Percentiles rank a stretch among this genome's conserved stretches.
phyloP scores from a whole-genome alignment of 164 flowering plant species.

The Umbilicus rupestris region DNA sequence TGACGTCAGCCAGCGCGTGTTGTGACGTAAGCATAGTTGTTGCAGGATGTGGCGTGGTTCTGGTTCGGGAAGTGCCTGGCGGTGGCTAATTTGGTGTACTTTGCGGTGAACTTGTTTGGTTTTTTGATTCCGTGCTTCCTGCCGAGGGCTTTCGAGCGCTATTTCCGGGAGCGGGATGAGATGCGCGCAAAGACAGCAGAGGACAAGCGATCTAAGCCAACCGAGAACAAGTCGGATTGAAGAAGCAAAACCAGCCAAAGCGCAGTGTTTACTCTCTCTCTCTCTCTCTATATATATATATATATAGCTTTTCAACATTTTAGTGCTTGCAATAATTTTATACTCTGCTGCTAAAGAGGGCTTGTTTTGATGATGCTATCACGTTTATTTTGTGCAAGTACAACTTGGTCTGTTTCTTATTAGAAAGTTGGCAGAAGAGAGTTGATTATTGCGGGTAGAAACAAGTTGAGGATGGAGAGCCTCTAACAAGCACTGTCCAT shows the following conservation, averaged over 20 bases:
- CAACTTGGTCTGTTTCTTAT: no score
- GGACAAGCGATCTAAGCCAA: slow-evolving; percentile 32
- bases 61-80: slow-evolving; percentile 76
- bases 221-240: slow-evolving; percentile 39
- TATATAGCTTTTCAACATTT: no score
- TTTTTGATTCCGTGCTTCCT: slow-evolving; percentile 76
- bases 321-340: no score
- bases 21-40: no score
- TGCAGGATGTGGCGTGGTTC: slow-evolving; percentile 61
- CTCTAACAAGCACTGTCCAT: slow-evolving; percentile 74
- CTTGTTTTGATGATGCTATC: no score
- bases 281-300: no score
- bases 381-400: no score
- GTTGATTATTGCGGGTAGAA: neutral
- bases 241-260: neutral
- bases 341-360: no score
- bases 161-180: slow-evolving; percentile 65
- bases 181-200: slow-evolving; percentile 35
- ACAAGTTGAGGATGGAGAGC: neutral
- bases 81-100: slow-evolving; percentile 48
- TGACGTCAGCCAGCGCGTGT: no score
- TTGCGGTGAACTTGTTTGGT: slow-evolving; percentile 55
- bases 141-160: slow-evolving; percentile 74
- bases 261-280: no score
- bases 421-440: neutral